phyloP scores from a whole-genome alignment of 768 basidiomycete genomes.

The Zangia roseola region DNA sequence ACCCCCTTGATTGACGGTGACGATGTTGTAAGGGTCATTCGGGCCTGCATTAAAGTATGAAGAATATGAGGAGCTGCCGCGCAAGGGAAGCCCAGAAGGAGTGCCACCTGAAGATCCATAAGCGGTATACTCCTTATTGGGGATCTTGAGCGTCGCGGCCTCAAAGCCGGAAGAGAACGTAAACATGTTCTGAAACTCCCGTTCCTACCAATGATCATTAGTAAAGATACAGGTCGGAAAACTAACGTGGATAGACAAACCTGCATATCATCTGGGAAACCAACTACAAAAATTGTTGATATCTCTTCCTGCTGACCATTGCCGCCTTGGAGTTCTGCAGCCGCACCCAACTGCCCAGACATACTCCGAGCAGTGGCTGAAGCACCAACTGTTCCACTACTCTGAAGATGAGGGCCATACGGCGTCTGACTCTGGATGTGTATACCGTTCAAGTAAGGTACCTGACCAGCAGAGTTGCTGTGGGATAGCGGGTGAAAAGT shows the following conservation, averaged over 20 bases:
- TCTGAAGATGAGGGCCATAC: constrained; percentile 65
- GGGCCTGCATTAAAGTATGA: constrained; percentile 47
- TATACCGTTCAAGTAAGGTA: constrained; percentile 38
- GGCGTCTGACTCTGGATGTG: constrained; percentile 73
- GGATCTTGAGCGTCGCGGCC: constrained; percentile 96
- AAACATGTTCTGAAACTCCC: constrained; percentile 99
- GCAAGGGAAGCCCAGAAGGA: constrained; percentile 35
- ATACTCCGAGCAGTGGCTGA: constrained; percentile 27
- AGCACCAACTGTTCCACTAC: constrained; percentile 35
- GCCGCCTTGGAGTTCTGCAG: constrained; percentile 22
- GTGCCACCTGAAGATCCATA: constrained; percentile 51
- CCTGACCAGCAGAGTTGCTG: constrained; percentile 31
- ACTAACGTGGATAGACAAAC: constrained; percentile 44
- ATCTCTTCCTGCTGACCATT: constrained; percentile 72
- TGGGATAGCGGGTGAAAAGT: constrained; percentile 34
- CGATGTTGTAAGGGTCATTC: constrained; percentile 82
- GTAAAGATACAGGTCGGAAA: constrained; percentile 11
- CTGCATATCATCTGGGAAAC: constrained; percentile 99
- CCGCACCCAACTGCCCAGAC: constrained; percentile 28
- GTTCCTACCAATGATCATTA: constrained; percentile 60
- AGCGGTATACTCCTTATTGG: constrained; percentile 84
- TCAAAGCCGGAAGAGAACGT: constrained; percentile 95
- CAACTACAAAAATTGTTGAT: constrained; percentile 96
- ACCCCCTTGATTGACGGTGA: constrained; percentile 79
- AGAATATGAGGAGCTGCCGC: constrained; percentile 34